Percentiles rank a stretch among this genome's conserved stretches.
Conservation (phyloP, 2,329 filamentous ascomycete species). For the Colletotrichum phormii region DNA sequence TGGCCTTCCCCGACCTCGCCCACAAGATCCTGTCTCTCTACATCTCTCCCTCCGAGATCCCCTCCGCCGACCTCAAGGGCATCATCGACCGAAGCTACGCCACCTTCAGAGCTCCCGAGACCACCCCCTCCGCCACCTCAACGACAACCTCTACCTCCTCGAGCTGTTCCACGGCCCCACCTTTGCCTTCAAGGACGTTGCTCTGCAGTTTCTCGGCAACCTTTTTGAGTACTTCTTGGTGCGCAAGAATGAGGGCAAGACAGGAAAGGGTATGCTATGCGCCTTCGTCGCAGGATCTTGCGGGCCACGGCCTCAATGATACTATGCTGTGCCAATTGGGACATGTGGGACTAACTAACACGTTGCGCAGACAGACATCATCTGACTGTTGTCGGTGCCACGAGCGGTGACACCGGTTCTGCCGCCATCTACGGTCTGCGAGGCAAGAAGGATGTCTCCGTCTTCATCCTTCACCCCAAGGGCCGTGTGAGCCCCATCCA, state of each 20-base stretch:
- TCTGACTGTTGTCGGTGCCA: conserved; percentile 87
- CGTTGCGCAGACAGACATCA: conserved; percentile 73
- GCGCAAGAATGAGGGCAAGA: conserved; percentile 77
- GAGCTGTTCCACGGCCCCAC: conserved; percentile 98
- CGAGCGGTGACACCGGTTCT: conserved; percentile 89
- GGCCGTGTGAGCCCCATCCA: conserved; percentile 92
- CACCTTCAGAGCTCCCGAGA: conserved; percentile 84
- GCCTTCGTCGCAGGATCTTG: not conserved
- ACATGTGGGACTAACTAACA: conserved; percentile 42
- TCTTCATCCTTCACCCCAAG: conserved; percentile 94
- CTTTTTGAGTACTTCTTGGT: conserved; percentile 90
- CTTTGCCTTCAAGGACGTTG: conserved; percentile 93
- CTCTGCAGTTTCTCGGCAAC: conserved; percentile 95
- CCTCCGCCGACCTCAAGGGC: conserved; percentile 79
- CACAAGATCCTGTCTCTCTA: conserved; percentile 89
- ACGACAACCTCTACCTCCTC: conserved; percentile 84
- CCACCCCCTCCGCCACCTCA: conserved; percentile 82
- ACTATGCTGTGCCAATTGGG: not conserved
- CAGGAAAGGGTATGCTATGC: conserved; percentile 59
- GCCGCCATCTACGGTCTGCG: conserved; percentile 95
- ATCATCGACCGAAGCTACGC: conserved; percentile 89
- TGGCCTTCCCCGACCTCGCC: conserved; percentile 84
- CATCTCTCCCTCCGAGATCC: conserved; percentile 87
- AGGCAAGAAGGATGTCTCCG: conserved; percentile 96
- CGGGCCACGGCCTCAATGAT: not conserved